Evolutionary conservation across 768 basidiomycete genomes (phyloP), one percentile per base, ranked within the genome.

Genomic region (Leccinum obscurum): DNA sequence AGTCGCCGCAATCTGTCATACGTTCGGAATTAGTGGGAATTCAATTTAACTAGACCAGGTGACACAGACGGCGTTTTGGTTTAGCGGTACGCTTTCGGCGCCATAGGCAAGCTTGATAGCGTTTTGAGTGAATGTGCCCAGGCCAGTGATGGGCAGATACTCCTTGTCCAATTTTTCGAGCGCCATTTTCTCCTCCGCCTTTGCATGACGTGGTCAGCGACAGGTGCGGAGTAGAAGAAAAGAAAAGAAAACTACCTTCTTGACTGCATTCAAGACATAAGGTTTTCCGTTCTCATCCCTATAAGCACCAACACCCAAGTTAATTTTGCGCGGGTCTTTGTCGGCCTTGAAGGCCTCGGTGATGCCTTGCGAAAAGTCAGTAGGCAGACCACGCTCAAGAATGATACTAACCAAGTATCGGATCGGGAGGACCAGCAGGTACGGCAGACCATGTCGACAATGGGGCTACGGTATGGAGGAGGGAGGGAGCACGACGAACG

Each of bases 311-410:
- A 98, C 97, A 71, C 97, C 97, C 60, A 99, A 83, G 78, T 98
- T 99, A 71, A 99, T 96, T 77, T 98, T 98, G 65, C 88, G 87
- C 17, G 91, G 80, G 74, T 91, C 87, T 69, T 86, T 88, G 84
- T 98, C 94, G 49, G 93, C 93, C 80, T 95, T 97, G 86, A 95
- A 99, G 30, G 94, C 93, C 72, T 98, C 96, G 30, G 92, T 90
- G 53, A 99, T 83, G 62, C 92, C 90, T 92, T 66, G n/a, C 57
- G 49, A 50, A 59, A 58, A 37, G 58, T 65, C 59, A 66, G 58
- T 39, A 35, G 10, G 53, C 30, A 14, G 13, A 50, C 24, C 26
- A 52, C n/a, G 50, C 52, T 30, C 44, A 51, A 61, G 37, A 26
- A 60, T 32, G 1, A 48, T 26, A 72, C 81, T 58, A 56, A 93